Conservation (phyloP, 768 basidiomycete species). For the Amanita subjunquillea region DNA sequence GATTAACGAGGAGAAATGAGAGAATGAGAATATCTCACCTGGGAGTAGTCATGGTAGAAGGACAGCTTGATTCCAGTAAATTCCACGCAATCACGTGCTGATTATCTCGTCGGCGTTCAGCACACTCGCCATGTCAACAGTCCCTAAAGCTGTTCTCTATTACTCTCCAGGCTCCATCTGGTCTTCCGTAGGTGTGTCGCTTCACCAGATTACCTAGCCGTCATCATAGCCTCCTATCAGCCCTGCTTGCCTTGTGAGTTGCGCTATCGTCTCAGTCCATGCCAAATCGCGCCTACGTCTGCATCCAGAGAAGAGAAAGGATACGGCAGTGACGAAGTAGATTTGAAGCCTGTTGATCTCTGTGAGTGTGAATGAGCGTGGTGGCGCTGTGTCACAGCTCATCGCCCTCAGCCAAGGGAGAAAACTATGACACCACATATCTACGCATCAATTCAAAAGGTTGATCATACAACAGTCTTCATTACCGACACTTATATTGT, state of each 20-base stretch:
- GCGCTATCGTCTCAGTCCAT: neutral
- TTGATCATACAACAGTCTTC: constrained; percentile 12
- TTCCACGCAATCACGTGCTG: constrained; percentile 16
- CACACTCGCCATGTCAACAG: constrained; percentile 13
- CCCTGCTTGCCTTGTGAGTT: constrained; percentile 46
- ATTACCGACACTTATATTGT: no score
- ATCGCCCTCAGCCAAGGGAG: constrained; percentile 49
- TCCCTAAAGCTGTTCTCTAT: constrained; percentile 80
- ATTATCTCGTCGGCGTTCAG: neutral
- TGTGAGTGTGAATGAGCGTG: constrained; percentile 18
- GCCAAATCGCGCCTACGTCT: constrained; percentile 1
- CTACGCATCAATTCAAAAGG: constrained; percentile 74
- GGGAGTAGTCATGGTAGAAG: constrained; percentile 20
- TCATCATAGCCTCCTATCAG: constrained; percentile 18
- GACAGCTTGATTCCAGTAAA: constrained; percentile 21
- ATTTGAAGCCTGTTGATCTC: constrained; percentile 58
- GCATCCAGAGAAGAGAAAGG: constrained; percentile 63
- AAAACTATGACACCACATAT: constrained; percentile 69
- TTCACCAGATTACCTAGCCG: neutral
- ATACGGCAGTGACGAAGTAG: constrained; percentile 68
- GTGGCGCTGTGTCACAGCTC: neutral
- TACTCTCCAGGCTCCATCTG: constrained; percentile 50
- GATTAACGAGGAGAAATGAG: neutral
- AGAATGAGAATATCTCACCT: constrained; percentile 16
- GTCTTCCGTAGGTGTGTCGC: constrained; percentile 50